Conservation (phyloP, 768 basidiomycete genomes). For the Agaricus sinodeliciosus region DNA sequence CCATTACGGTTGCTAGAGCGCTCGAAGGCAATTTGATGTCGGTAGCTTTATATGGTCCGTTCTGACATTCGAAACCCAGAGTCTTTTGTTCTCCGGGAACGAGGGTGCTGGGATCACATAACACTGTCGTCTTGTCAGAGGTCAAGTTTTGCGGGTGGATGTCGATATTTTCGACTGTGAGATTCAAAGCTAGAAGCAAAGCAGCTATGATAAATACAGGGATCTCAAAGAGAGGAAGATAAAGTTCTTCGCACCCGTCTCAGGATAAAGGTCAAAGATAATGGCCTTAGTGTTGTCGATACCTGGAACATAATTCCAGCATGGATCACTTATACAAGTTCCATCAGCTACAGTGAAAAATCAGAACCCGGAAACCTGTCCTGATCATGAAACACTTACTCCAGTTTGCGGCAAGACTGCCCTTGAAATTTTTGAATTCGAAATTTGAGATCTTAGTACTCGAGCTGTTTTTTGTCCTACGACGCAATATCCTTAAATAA, state of each 20-base stretch:
- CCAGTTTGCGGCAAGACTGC: conserved; percentile 27
- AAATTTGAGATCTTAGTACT: conserved; percentile 30
- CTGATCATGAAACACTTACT: conserved; percentile 19
- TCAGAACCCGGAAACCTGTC: background rate
- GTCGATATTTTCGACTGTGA: conserved; percentile 20
- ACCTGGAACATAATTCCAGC: conserved; percentile 32
- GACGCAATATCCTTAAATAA: background rate
- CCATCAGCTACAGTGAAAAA: conserved; percentile 23
- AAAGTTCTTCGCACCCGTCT: conserved; percentile 20
- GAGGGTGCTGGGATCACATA: conserved; percentile 25
- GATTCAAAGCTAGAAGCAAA: conserved; percentile 18
- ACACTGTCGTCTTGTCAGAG: conserved; percentile 18
- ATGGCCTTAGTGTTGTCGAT: conserved; percentile 26
- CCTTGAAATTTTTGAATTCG: conserved; percentile 29
- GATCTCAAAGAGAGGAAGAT: background rate
- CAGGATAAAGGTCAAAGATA: conserved; percentile 30
- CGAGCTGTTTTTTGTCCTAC: conserved; percentile 26
- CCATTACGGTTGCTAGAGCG: background rate
- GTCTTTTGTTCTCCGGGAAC: conserved; percentile 20
- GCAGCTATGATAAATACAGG: background rate
- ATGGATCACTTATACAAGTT: conserved; percentile 31
- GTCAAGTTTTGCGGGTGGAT: conserved; percentile 21
- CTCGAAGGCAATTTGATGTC: conserved; percentile 3
- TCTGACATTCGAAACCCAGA: conserved; percentile 25
- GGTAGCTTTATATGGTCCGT: conserved; percentile 21